Evolutionary conservation across 306 rosid species (phyloP), one percentile per base, ranked within the genome.

Genomic region (Phaseolus lunatus): DNA sequence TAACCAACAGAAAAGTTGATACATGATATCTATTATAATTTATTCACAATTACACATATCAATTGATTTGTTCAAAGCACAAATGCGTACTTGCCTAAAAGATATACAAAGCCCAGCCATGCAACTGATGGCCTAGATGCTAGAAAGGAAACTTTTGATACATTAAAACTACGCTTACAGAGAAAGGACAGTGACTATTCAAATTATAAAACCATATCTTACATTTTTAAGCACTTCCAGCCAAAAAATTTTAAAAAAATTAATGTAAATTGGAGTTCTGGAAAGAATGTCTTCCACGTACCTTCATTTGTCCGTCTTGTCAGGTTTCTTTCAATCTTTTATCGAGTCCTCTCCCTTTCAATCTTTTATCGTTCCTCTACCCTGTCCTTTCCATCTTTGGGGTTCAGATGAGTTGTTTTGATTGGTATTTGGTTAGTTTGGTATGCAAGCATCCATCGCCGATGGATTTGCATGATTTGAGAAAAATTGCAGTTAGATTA

Each of bases 121-220:
- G 23, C 70, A 78, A 58, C 61, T 71, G 63, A 78, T 24, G 74
- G 59, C 49, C 26, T 66, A 8, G 24, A 70, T 11, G 78, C 81
- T 61, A 54, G 64, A 63, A 80, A 72, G 50, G 19, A 54, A 83
- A 72, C 29, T 26, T 65, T 58, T 58, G 49, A 77, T 74, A 86
- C 76, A 76, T 44, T 73, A 74, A 82, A 49, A 81, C 81, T 76
- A 73, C 24, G 6, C 54, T 52, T 7, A 20, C 84, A 70, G 82
- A 81, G 68, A 74, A 66, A 75, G 56, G 53, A 27, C 23, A 48
- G 39, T 54, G 80, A 29, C 72, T 70, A 39, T 37, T 66, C 48
- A 82, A 47, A 84, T 82, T 81, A 83, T 77, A 77, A n/a, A 70
- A 82, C 82, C 78, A 76, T 84, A 91, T 81, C 79, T 66, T 84